Evolutionary conservation across 2,329 filamentous ascomycete species (phyloP).

Genomic region (Torrubiella hemipterigena): DNA sequence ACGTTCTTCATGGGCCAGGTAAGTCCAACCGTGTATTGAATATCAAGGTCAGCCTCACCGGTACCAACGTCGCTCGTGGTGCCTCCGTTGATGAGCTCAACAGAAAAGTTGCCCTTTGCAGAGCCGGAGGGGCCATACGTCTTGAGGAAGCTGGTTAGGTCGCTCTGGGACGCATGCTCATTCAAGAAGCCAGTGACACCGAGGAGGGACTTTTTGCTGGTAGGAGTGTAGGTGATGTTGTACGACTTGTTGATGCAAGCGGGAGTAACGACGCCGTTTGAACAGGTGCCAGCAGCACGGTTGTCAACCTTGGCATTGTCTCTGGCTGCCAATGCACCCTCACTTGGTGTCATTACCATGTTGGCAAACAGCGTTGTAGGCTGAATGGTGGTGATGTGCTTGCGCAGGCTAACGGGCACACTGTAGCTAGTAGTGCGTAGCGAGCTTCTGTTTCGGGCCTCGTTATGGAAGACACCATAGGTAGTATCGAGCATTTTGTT

Average conservation of each 20-base stretch:
- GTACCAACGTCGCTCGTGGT: background rate
- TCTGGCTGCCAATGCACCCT: background rate
- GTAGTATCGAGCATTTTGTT: conserved; percentile 5
- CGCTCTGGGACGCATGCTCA: background rate
- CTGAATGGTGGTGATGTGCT: conserved; percentile 5
- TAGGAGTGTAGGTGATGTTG: conserved; percentile 4
- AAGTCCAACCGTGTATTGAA: background rate
- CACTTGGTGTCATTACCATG: conserved; percentile 1
- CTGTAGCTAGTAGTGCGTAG: conserved; percentile 6
- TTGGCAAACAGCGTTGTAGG: conserved; percentile 7
- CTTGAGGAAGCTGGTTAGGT: background rate
- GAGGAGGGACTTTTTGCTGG: conserved; percentile 1
- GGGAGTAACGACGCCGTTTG: background rate
- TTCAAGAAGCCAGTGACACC: conserved; percentile 3
- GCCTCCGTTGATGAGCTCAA: background rate
- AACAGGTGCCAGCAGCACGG: background rate
- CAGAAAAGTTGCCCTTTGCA: background rate
- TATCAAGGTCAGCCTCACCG: background rate
- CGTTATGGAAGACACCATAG: conserved; percentile 4
- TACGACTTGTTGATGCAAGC: conserved; percentile 2
- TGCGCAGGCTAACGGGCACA: conserved; percentile 3
- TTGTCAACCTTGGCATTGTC: background rate
- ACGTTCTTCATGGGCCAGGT: background rate
- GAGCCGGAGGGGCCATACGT: background rate
- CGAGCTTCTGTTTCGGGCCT: conserved; percentile 1